Evolutionary conservation across 495 filamentous ascomycete genomes (phyloP).

Genomic region (Xylaria intraflava): DNA sequence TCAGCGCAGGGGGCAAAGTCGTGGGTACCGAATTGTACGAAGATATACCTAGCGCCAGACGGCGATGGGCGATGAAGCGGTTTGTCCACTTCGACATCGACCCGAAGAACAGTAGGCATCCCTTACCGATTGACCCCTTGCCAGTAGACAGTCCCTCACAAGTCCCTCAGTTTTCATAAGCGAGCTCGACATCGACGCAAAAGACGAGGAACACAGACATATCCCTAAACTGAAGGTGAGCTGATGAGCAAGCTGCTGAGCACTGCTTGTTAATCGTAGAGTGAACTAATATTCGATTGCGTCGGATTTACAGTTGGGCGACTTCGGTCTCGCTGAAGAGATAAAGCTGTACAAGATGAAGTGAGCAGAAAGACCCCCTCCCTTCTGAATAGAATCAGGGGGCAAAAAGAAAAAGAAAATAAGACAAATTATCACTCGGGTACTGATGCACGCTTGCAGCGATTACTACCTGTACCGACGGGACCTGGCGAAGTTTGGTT

Average conservation of each 20-base stretch:
- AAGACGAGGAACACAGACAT: conserved; percentile 11
- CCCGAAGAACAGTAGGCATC: conserved; percentile 11
- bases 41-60: not conserved
- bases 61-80: conserved; percentile 8
- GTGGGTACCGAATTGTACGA: conserved; percentile 12
- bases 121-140: not conserved
- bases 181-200: conserved; percentile 1
- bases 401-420: too few relatives aligned
- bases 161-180: conserved; percentile 7
- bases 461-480: conserved; percentile 1
- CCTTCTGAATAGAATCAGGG: too few relatives aligned
- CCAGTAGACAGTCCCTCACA: not conserved
- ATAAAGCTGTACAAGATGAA: conserved; percentile 12
- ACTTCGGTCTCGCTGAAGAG: conserved; percentile 9
- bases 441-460: not conserved
- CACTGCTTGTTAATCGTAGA: not conserved
- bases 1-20: not conserved
- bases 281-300: too few relatives aligned
- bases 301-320: conserved; percentile 8
- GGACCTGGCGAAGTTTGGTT: conserved; percentile 1
- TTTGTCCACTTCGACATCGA: conserved; percentile 21
- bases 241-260: not conserved
- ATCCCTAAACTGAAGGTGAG: conserved; percentile 17
- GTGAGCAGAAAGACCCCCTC: too few relatives aligned
- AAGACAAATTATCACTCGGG: too few relatives aligned